Base-by-base conservation (phyloP, 139 green algal species). In the Chlamydomonas sp. region DNA sequence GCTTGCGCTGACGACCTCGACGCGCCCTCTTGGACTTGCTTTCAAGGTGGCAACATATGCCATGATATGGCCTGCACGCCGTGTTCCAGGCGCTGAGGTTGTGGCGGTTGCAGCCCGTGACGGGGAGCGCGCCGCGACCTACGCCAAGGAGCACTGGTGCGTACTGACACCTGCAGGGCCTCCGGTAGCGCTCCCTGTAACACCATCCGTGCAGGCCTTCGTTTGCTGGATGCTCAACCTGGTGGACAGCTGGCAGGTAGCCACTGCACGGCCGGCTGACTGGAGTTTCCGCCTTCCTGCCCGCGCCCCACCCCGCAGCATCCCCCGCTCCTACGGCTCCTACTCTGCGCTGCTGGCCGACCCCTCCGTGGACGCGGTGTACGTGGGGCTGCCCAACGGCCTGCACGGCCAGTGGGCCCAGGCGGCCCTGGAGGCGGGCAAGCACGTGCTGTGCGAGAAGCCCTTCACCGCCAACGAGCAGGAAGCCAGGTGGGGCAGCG, bases 391-490 rank as follows among this genome's bases (percentile, higher is more conserved):
- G 58, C 92, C 92, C n/a, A 93, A 93, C 77, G 92, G 92, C 15
- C 88, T 93, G 73, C 92, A 95, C 75, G 92, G 90, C 12, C 58
- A 84, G 20, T 93, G 90, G 87, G 73, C 83, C 17, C 68, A 61
- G 59, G 87, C 87, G 4, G 90, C 88, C 60, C 84, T 95, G 81
- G 31, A 69, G 63, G 88, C 91, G 17, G 92, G 92, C 80, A 96
- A 96, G 88, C 91, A 94, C 80, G 93, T 96, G 78, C 82, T 95
- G 67, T 95, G 93, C 82, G 93, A 95, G 85, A 95, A 95, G 89
- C 93, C 93, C 4, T 92, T 95, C 71, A 88, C 88, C 16, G 88
- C 89, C 58, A 94, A 92, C 64, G 85, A 72, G 66, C 68, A 92
- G 61, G 91, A 94, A 62, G 91, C 89, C 1, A 79, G 71, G 89